Evolutionary conservation across 1,284 basidiomycete species (phyloP).

Genomic region (Trichosporon faecale): DNA sequence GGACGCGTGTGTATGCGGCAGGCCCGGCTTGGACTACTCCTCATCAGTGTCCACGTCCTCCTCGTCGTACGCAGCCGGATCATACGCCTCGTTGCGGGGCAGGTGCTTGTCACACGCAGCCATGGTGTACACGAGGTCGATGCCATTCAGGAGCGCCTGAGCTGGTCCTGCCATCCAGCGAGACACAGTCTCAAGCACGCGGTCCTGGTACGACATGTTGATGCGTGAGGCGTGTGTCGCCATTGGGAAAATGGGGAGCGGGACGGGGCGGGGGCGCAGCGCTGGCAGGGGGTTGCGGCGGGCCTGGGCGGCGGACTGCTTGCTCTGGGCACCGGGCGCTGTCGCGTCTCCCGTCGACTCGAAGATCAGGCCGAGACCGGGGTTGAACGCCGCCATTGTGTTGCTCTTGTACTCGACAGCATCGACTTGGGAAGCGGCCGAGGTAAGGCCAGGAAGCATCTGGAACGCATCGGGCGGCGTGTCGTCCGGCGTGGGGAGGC

Average conservation of each 20-base stretch:
- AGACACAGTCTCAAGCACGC: neutral
- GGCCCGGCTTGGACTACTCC: neutral
- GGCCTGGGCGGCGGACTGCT: neutral
- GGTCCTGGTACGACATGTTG: neutral
- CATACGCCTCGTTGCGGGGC: neutral
- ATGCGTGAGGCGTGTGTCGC: no score
- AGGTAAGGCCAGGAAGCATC: neutral
- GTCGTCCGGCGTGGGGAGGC: neutral
- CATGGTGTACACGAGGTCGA: constrained; percentile 2
- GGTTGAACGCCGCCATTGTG: neutral
- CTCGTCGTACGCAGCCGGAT: neutral
- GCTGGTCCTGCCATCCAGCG: neutral
- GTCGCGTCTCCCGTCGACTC: neutral
- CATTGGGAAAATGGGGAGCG: neutral
- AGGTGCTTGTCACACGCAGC: neutral
- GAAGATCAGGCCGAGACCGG: neutral
- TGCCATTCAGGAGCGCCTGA: neutral
- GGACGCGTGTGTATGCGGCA: no score
- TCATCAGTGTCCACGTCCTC: constrained; percentile 2
- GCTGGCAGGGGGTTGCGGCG: neutral
- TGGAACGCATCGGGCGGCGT: neutral
- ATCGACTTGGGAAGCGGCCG: neutral
- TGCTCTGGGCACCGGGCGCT: neutral
- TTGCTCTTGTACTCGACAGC: neutral
- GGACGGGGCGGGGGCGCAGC: neutral